Evolutionary conservation across 2,329 filamentous ascomycete species (phyloP).

Genomic region (Aspergillus bombycis): DNA sequence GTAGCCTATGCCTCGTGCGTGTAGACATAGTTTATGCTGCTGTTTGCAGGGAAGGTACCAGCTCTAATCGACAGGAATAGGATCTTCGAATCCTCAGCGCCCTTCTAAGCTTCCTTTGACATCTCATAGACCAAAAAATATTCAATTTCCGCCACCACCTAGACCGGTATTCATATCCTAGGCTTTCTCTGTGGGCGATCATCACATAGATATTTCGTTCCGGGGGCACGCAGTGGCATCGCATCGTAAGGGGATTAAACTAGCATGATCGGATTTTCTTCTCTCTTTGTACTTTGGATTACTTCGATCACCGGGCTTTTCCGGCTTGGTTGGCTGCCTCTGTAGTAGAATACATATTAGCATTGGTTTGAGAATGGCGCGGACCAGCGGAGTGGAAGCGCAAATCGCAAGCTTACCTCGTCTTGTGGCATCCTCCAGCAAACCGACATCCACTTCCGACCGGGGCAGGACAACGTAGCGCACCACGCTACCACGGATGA

Average conservation of each 20-base stretch:
- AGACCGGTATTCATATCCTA: not conserved
- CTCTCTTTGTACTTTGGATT: not conserved
- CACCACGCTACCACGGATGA: constrained; percentile 90
- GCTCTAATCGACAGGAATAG: not conserved
- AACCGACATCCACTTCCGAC: constrained; percentile 77
- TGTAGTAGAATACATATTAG: constrained; percentile 23
- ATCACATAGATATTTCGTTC: constrained; percentile 11
- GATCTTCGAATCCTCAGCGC: not conserved
- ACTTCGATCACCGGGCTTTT: constrained; percentile 47
- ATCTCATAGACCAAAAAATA: not conserved
- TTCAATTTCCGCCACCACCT: constrained; percentile 3
- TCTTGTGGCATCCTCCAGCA: constrained; percentile 88
- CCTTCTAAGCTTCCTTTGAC: not conserved
- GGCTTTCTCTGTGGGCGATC: not conserved
- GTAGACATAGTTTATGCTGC: not conserved
- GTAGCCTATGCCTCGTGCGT: not conserved
- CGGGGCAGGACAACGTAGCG: constrained; percentile 88
- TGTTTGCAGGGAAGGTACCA: not conserved
- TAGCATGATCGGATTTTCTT: constrained; percentile 9
- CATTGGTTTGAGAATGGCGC: not conserved
- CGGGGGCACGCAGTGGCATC: constrained; percentile 9
- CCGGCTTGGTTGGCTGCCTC: constrained; percentile 55
- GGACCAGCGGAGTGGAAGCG: not conserved
- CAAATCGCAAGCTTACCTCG: constrained; percentile 61
- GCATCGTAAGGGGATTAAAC: constrained; percentile 20